Conservation (phyloP, 2,329 filamentous ascomycete genomes). For the Pseudogymnoascus sp. region DNA sequence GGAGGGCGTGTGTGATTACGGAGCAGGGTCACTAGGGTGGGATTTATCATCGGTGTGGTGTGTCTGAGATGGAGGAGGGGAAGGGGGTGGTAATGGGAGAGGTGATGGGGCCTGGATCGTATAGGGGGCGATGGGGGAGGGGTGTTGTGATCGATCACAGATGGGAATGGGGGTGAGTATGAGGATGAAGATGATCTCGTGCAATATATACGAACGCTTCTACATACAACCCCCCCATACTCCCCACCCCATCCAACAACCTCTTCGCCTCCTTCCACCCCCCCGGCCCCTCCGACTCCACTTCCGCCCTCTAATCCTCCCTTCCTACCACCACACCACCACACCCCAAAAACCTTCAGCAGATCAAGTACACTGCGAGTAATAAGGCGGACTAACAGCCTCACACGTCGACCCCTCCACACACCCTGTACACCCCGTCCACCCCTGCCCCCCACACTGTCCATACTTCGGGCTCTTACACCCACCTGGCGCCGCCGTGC, state of each 20-base stretch:
- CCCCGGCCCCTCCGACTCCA: background rate
- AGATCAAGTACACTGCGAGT: constrained; percentile 9
- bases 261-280: constrained; percentile 12
- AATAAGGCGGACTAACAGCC: constrained; percentile 13
- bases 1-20: background rate
- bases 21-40: background rate
- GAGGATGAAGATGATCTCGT: too few species aligned
- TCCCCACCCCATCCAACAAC: background rate
- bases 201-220: too few species aligned
- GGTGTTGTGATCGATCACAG: too few species aligned
- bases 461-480: constrained; percentile 15
- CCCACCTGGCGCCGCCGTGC: background rate
- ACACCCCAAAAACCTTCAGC: background rate
- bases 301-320: background rate
- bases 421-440: constrained; percentile 15
- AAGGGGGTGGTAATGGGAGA: too few species aligned
- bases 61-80: background rate
- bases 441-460: constrained; percentile 15
- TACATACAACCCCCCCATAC: background rate
- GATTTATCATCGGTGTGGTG: background rate
- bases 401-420: constrained; percentile 9
- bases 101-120: too few species aligned
- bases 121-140: too few species aligned
- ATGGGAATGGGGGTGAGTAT: too few species aligned
- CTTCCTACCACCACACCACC: too few species aligned